Conservation (phyloP, 352 stramenopile species). For the Pythium pyrilobum region DNA sequence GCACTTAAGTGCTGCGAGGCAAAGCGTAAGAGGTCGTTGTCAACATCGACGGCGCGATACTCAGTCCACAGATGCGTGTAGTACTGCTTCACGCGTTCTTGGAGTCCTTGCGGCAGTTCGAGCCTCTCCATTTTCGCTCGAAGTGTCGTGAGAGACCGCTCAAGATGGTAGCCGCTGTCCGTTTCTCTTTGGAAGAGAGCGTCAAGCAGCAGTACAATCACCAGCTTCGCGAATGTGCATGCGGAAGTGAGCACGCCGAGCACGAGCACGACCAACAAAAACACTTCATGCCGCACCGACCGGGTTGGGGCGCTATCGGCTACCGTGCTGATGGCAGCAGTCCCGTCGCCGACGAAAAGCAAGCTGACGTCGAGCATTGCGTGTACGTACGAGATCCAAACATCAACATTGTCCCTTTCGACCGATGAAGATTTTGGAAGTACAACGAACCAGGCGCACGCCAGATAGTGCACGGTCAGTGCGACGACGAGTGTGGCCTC, state of each 20-base stretch:
- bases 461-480: conserved; percentile 2
- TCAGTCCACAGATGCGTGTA: conserved; percentile 27
- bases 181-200: background rate
- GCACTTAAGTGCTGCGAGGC: conserved; percentile 15
- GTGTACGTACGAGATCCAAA: background rate
- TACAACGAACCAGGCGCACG: conserved; percentile 2
- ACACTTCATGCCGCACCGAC: background rate
- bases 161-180: background rate
- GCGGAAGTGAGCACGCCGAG: conserved; percentile 3
- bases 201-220: background rate
- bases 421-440: no score
- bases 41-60: conserved; percentile 21
- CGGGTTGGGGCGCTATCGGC: background rate
- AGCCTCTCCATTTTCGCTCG: conserved; percentile 18
- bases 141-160: background rate
- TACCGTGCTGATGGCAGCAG: background rate
- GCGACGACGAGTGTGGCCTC: background rate
- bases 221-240: background rate
- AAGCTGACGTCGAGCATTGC: conserved; percentile 3
- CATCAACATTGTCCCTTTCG: background rate
- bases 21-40: conserved; percentile 8
- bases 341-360: conserved; percentile 2
- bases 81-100: conserved; percentile 26
- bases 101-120: conserved; percentile 18
- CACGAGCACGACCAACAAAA: background rate